These are phyloP conservation scores for Hypoxylon subgilvum DNA, from an alignment of 495 filamentous ascomycete species.

Conservation along the genomic window DNA sequence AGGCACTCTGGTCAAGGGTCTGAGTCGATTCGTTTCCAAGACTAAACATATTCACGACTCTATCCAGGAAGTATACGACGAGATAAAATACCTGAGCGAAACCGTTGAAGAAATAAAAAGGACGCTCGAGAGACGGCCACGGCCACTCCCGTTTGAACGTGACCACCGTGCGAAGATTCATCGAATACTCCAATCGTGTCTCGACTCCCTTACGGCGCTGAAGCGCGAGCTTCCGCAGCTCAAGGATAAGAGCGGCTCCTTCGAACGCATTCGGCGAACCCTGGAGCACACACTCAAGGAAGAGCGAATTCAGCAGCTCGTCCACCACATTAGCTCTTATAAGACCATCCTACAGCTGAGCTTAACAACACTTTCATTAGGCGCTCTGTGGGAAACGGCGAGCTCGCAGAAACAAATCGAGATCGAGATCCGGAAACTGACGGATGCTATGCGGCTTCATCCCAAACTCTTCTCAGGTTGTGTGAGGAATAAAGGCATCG, in stretches of 20 bases:
- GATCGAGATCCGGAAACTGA: conserved; percentile 30
- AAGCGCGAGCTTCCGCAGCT: conserved; percentile 25
- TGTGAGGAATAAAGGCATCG: neutral
- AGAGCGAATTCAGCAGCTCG: conserved; percentile 20
- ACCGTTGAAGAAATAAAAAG: conserved; percentile 13
- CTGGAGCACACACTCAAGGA: conserved; percentile 20
- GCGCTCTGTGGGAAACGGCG: conserved; percentile 22
- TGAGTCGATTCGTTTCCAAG: conserved; percentile 28
- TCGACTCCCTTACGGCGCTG: conserved; percentile 11
- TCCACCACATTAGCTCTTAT: conserved; percentile 30
- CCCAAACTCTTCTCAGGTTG: conserved; percentile 13
- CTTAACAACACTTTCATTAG: conserved; percentile 27
- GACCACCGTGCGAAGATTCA: conserved; percentile 29
- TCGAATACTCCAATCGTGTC: conserved; percentile 26
- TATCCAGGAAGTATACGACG: conserved; percentile 32
- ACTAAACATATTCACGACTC: conserved; percentile 15
- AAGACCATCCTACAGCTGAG: conserved; percentile 31
- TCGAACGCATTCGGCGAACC: conserved; percentile 15
- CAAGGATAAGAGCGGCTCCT: conserved; percentile 8
- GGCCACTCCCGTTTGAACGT: conserved; percentile 27
- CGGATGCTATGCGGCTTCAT: conserved; percentile 14
- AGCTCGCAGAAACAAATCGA: conserved; percentile 32
- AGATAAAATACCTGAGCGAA: conserved; percentile 13
- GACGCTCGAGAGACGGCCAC: conserved; percentile 14
- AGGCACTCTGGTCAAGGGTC: conserved; percentile 8